phyloP scores from a whole-genome alignment of 768 basidiomycete species.

The Hypsizygus marmoreus region DNA sequence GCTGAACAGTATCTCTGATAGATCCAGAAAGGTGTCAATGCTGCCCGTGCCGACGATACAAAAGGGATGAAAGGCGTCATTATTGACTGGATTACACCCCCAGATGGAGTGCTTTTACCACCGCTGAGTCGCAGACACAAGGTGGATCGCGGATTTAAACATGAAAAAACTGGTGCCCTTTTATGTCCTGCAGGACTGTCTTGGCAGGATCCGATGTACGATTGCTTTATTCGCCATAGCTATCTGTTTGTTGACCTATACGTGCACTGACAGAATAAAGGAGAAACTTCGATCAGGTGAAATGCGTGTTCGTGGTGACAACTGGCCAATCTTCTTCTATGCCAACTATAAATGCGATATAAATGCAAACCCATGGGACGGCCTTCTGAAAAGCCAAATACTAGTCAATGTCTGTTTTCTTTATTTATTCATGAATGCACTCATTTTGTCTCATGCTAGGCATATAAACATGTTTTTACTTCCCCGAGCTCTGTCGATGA shows the following conservation, averaged over 20 bases:
- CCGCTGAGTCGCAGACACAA: slow-evolving; percentile 12
- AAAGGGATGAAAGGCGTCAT: slow-evolving; percentile 19
- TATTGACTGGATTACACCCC: slow-evolving; percentile 26
- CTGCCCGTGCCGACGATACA: slow-evolving; percentile 20
- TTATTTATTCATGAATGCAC: not conserved
- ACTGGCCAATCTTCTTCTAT: too few relatives aligned
- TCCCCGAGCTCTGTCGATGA: slow-evolving; percentile 4
- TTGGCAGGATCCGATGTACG: slow-evolving; percentile 14
- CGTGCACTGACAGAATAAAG: slow-evolving; percentile 12
- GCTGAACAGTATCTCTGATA: not conserved
- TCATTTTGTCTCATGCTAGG: not conserved
- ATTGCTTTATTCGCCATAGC: not conserved
- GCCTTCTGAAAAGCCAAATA: too few relatives aligned
- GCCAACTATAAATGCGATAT: too few relatives aligned
- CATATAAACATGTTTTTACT: slow-evolving; percentile 5
- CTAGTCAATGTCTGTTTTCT: too few relatives aligned
- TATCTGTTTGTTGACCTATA: not conserved
- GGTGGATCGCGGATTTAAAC: slow-evolving; percentile 10
- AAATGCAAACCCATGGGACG: too few relatives aligned
- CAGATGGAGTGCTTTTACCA: slow-evolving; percentile 12
- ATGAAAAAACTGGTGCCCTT: slow-evolving; percentile 15
- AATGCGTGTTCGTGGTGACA: slow-evolving; percentile 19
- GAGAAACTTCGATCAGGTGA: slow-evolving; percentile 14
- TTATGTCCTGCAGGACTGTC: slow-evolving; percentile 15
- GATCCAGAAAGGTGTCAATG: slow-evolving; percentile 25